These are phyloP conservation scores for Dionaea muscipula DNA, from an alignment of 179 eudicot species.

Conservation along the genomic window DNA sequence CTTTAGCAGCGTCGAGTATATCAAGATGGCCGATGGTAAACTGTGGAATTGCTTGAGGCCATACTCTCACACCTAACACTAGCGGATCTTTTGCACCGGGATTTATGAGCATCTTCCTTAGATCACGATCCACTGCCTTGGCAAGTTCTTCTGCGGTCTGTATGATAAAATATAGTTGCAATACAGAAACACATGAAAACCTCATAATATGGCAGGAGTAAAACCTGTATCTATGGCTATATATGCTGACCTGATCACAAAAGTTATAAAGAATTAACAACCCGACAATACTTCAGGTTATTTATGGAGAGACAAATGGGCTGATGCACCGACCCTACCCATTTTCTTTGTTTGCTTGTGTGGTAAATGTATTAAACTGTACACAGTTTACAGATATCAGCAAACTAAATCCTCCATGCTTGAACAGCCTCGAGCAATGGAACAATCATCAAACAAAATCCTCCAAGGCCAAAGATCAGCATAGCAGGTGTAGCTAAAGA, in stretches of 20 bases:
- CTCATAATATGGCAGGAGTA: background rate
- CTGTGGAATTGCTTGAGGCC: constrained; percentile 86
- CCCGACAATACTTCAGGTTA: background rate
- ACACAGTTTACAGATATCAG: too few species aligned
- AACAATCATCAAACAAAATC: too few species aligned
- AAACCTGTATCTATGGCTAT: background rate
- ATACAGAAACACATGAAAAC: background rate
- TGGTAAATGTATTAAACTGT: too few species aligned
- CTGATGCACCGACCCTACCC: background rate
- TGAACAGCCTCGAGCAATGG: too few species aligned
- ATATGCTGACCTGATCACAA: background rate
- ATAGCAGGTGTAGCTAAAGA: too few species aligned
- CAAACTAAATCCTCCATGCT: too few species aligned
- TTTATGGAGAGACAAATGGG: background rate
- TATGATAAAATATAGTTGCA: constrained; percentile 3
- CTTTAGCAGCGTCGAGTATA: constrained; percentile 48
- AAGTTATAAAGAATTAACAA: background rate
- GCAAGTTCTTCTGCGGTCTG: constrained; percentile 61
- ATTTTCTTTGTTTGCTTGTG: too few species aligned
- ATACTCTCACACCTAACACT: constrained; percentile 53
- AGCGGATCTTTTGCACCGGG: constrained; percentile 48
- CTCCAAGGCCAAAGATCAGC: too few species aligned
- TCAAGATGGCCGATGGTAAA: constrained; percentile 66
- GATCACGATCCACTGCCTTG: constrained; percentile 64
- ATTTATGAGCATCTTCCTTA: constrained; percentile 60